phyloP scores from a whole-genome alignment of 768 basidiomycete species.

The Lyophyllum atratum region DNA sequence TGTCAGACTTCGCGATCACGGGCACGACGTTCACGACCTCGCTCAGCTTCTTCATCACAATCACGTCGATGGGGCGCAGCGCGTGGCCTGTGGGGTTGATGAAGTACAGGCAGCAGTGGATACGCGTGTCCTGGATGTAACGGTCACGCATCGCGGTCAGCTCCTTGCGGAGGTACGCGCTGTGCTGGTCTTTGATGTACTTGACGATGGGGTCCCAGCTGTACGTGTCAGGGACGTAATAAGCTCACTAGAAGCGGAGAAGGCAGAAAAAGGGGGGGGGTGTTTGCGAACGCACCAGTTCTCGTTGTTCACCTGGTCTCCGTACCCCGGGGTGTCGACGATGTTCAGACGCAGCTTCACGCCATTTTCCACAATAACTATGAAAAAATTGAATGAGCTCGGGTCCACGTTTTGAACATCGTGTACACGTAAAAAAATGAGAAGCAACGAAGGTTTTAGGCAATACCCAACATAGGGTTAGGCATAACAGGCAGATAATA shows the following conservation, averaged over 20 bases:
- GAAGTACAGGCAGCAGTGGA: conserved; percentile 98
- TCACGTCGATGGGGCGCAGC: conserved; percentile 94
- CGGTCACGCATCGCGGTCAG: conserved; percentile 98
- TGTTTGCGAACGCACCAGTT: conserved; percentile 74
- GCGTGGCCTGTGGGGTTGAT: conserved; percentile 99
- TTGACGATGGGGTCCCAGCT: conserved; percentile 99
- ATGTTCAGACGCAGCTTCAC: conserved; percentile 95
- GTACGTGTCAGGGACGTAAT: background rate
- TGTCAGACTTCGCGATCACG: conserved; percentile 98
- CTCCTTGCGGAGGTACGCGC: conserved; percentile 98
- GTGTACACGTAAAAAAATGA: conserved; percentile 1
- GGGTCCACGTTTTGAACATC: background rate
- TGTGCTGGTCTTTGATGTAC: conserved; percentile 99
- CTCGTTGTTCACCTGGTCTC: conserved; percentile 99
- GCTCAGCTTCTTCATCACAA: conserved; percentile 98
- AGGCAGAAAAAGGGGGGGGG: conserved; percentile 13
- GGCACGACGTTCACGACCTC: conserved; percentile 99
- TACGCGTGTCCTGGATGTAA: conserved; percentile 97
- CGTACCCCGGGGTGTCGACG: conserved; percentile 98
- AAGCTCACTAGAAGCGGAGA: conserved; percentile 6
- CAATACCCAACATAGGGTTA: background rate
- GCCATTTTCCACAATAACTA: conserved; percentile 96
- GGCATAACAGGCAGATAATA: no score
- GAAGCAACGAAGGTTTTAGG: background rate
- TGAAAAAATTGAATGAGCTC: conserved; percentile 4